Evolutionary conservation across 257 asterid species (phyloP), one percentile per base, ranked within the genome.

Genomic region (Knoxia roxburghii): DNA sequence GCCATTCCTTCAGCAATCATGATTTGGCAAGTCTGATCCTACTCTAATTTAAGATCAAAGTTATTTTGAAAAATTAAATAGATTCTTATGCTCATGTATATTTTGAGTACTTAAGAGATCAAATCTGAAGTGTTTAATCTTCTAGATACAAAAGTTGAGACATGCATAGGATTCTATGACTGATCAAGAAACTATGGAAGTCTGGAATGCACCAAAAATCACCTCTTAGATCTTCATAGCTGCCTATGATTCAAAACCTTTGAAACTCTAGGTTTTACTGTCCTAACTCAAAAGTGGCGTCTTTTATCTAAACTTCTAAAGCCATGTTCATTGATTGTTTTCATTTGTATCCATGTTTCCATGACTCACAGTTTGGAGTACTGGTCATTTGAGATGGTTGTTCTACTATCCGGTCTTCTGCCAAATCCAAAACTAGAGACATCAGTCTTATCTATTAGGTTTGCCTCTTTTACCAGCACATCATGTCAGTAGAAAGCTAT

Each of bases 331-430:
- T 32, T 46, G 49, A 17, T 6, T 57, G 15, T 9, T 9, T 43
- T 69, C 53, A 4, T 15, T 32, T 46, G 24, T 68, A 26, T 73
- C 5, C 35, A 30, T 68, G 35, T 55, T 52, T 26, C 0, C 55
- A 55, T 50, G 79, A 59, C 9, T 10, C 51, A 75, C 76, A 88
- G 94, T 80, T 73, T 86, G 0, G 94, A 88, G 76, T 84, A 84
- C 59, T 88, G 96, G 94, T 81, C 91, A 14, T 86, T 83, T 27
- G 90, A 89, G 83, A 81, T 89, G 89, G 86, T 85, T 2, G 91
- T 89, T 74, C 80, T 89, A 8, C 65, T 89, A 52, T 81, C 90
- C 4, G 95, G 95, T 37, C 87, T 85, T 56, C 88, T 87, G 14
- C 93, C 95, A 17, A 83, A 85, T 67, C 95, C 96, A 13, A 80